Evolutionary conservation across 2,329 filamentous ascomycete species (phyloP), one percentile per base, ranked within the genome.

Genomic region (Colletotrichum godetiae): DNA sequence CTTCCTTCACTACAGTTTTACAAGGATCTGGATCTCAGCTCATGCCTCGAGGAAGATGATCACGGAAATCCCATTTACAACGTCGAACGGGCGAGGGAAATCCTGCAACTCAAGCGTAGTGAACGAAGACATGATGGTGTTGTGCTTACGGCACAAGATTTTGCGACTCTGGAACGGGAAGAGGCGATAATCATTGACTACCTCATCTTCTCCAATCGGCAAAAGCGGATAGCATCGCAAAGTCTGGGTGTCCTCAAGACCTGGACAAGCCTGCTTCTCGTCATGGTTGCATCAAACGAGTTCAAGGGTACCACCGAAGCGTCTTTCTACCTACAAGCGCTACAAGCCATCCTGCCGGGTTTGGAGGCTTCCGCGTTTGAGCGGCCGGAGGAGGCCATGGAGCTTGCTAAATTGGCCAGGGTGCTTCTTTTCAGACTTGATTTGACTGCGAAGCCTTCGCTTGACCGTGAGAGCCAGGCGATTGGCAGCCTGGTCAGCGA

Each of bases 291-390:
- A 77, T 92, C 90, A 69, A 95, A 94, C 76, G 93, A 97, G 66
- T 93, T 97, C 80, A 93, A 94, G 72, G 89, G 91, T 66, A 90
- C 90, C 1, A 90, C 89, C 35, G 92, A 92, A 78, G 92, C 92
- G 5, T 91, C 93, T 0, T 95, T 98, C 80, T 92, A 97, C 68
- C 84, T 98, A 12, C 95, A 97, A 80, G 92, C 94, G 0, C 87
- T 99, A 5, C 95, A 98, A 79, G 90, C 96, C 15, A 93, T 97
- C 61, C 87, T 98, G 7, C 95, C 97, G 0, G 97, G 95, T 75
- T 88, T 99, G 13, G 96, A 98, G 80, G 88, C 88, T 22, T 93
- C 93, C 62, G 91, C 94, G 68, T 88, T 90, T 5, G 91, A 93
- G 11, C 91, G 93, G 68, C 87, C 92, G 1, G 86, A 88, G 15